Evolutionary conservation across 2,329 filamentous ascomycete species (phyloP).

Genomic region (Verticillium longisporum): DNA sequence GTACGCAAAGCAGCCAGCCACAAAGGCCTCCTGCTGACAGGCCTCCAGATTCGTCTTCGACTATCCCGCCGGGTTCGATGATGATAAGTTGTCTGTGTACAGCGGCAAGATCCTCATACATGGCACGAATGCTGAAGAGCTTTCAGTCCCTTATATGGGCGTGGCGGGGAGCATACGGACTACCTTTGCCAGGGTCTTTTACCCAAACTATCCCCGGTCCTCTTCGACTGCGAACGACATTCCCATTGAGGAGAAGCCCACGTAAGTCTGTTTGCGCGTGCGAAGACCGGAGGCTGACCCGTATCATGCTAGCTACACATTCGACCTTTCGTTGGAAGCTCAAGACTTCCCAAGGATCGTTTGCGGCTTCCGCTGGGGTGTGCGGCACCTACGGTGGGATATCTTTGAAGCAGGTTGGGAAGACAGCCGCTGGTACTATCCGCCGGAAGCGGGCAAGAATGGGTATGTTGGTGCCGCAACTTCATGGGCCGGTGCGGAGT

Average conservation of each 20-base stretch:
- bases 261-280: background rate
- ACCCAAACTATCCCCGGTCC: background rate
- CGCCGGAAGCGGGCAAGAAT: constrained; percentile 25
- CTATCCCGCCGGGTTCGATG: constrained; percentile 15
- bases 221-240: constrained; percentile 1
- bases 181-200: constrained; percentile 4
- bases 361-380: constrained; percentile 5
- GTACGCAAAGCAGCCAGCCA: background rate
- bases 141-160: constrained; percentile 32
- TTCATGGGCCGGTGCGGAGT: constrained; percentile 4
- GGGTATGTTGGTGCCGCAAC: constrained; percentile 28
- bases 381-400: constrained; percentile 6
- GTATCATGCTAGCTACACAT: constrained; percentile 1
- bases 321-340: constrained; percentile 3
- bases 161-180: constrained; percentile 2
- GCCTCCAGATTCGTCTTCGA: constrained; percentile 16
- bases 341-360: constrained; percentile 8
- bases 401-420: constrained; percentile 31
- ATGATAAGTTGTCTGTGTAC: constrained; percentile 31
- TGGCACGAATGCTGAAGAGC: constrained; percentile 29
- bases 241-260: constrained; percentile 5
- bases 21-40: background rate
- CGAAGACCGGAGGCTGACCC: no score
- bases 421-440: constrained; percentile 32
- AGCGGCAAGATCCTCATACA: constrained; percentile 34